Percentiles rank a stretch among this genome's conserved stretches.
phyloP scores from a whole-genome alignment of 2,329 filamentous ascomycete species.

The Pestalotiopsis sp. region DNA sequence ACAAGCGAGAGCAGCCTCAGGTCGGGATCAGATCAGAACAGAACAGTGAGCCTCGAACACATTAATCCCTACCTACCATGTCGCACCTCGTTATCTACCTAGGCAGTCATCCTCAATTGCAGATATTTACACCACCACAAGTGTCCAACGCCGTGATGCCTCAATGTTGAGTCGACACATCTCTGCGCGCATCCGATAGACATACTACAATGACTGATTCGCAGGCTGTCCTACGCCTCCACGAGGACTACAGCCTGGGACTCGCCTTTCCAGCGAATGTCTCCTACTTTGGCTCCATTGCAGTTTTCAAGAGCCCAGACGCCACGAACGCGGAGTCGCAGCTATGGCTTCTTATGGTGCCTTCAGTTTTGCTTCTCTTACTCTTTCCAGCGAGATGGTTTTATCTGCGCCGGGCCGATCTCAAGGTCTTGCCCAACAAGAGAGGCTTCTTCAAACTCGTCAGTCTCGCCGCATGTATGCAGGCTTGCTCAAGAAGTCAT shows the following conservation, averaged over 20 bases:
- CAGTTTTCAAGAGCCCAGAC: background rate
- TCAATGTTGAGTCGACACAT: background rate
- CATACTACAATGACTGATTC: background rate
- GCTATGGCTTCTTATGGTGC: background rate
- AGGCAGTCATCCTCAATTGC: no score
- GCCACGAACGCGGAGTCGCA: background rate
- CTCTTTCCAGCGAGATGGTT: background rate
- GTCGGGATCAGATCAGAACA: background rate
- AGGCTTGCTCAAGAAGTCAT: background rate
- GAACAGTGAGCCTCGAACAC: background rate
- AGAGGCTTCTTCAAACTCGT: background rate
- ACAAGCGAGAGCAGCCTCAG: background rate
- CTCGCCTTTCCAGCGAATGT: background rate
- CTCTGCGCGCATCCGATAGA: background rate
- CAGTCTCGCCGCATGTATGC: background rate
- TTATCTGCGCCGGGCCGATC: background rate
- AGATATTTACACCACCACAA: background rate
- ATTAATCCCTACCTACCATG: background rate
- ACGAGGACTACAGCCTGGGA: background rate
- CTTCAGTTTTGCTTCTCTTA: background rate
- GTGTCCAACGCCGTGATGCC: background rate
- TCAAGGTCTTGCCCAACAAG: background rate
- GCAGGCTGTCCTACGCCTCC: background rate
- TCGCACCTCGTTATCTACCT: background rate
- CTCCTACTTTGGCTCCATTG: background rate